Base-by-base conservation (phyloP, 2,329 filamentous ascomycete genomes). In the Fusarium virguliforme region DNA sequence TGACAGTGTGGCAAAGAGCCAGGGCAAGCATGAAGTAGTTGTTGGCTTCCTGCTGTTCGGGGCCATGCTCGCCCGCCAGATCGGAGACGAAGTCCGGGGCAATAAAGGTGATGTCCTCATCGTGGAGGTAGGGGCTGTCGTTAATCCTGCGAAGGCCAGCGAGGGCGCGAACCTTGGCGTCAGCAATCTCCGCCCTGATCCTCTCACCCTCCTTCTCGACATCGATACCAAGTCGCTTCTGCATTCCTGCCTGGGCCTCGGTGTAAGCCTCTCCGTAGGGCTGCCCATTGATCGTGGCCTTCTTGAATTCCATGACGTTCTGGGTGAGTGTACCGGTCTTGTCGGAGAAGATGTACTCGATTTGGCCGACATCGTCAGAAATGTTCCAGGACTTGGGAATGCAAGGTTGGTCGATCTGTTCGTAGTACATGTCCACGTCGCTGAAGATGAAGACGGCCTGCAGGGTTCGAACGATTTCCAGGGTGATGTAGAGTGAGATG, bases 291-390 rank as follows among this genome's bases (percentile, higher is more conserved):
- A 99, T 91, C 0, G 95, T 97, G 61, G 92, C 94, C 82, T 99
- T 99, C 82, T 98, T 99, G 88, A 98, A 99, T 80, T 99, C 97
- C 96, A 99, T 98, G 85, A 95, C 92, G 78, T 98, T 98, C 83
- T 96, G 97, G 6, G 95, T 98, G 74, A 98, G 84, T 1, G 95
- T 98, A 28, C 95, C 95, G 0, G 95, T 98, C 85, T 98, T 98
- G 85, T 98, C 95, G 1, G 95, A 98, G 81, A 99, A 99, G 73
- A 99, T 97, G 84, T 98, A 99, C 82, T 98, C 96, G 69, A 99
- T 97, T 82, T 99, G 96, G 12, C 96, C 96, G 51, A 99, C 87
- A 76, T 99, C 97, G 78, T 99, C 96, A 1, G 95, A 98, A 56
- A 99, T 98, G 79, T 98, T 99, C 96, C 96, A 99, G 0, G 95